Conservation (phyloP, 495 filamentous ascomycete genomes). For the Xylaria telfairii region DNA sequence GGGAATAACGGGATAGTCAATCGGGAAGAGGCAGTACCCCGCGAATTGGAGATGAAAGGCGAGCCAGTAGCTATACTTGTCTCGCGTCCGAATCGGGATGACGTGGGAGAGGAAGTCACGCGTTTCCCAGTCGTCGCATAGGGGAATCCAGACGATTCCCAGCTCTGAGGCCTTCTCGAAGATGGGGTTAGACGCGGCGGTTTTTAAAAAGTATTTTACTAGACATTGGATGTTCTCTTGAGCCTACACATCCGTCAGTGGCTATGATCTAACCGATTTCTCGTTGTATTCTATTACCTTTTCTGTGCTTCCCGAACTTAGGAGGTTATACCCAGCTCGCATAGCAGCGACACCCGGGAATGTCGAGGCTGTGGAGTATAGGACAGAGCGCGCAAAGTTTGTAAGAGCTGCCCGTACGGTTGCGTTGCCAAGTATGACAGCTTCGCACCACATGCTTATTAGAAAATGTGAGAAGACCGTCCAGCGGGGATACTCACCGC, state of each 20-base stretch:
- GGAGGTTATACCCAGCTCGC: slow-evolving; percentile 51
- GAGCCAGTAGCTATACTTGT: background rate
- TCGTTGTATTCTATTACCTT: slow-evolving; percentile 35
- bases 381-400: slow-evolving; percentile 57
- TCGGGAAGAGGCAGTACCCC: background rate
- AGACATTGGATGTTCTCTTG: background rate
- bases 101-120: background rate
- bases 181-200: background rate
- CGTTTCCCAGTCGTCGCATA: background rate
- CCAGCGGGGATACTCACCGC: slow-evolving; percentile 50
- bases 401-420: slow-evolving; percentile 37
- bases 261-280: background rate
- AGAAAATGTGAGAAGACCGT: background rate
- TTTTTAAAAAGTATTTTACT: background rate
- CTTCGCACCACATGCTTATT: slow-evolving; percentile 19
- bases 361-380: slow-evolving; percentile 56
- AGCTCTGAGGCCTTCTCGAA: background rate
- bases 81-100: background rate
- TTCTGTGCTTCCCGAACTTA: slow-evolving; percentile 47
- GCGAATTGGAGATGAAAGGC: background rate
- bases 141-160: background rate
- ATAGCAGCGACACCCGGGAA: slow-evolving; percentile 58
- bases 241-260: background rate
- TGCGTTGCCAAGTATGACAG: slow-evolving; percentile 47
- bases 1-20: background rate